phyloP scores from a whole-genome alignment of 2,329 filamentous ascomycete genomes.

The Trichoderma atrobrunneum region DNA sequence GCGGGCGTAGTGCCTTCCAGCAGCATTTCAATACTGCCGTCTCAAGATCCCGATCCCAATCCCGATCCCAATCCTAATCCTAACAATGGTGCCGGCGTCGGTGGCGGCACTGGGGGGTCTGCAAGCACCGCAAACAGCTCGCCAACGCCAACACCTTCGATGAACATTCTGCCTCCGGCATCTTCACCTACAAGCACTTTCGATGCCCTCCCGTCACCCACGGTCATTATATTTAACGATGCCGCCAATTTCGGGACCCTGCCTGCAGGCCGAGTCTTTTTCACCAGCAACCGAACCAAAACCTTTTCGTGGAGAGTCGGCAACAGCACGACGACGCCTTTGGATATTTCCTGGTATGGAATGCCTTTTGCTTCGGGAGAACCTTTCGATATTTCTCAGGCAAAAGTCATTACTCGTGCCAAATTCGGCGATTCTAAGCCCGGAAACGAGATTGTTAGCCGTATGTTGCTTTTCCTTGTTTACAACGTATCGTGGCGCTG shows the following conservation, averaged over 20 bases:
- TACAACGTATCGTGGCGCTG: background rate
- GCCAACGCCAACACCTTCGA: background rate
- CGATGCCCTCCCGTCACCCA: background rate
- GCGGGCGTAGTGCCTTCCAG: background rate
- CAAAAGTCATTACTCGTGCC: background rate
- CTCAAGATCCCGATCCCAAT: background rate
- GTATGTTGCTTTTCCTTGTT: background rate
- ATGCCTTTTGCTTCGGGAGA: background rate
- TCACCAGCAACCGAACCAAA: background rate
- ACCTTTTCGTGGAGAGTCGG: background rate
- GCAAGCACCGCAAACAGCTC: background rate
- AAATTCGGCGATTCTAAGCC: background rate
- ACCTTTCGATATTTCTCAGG: background rate
- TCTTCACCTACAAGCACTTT: background rate
- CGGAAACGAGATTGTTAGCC: background rate
- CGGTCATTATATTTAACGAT: constrained; percentile 8
- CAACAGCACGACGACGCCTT: background rate
- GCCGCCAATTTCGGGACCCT: background rate
- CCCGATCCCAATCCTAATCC: background rate
- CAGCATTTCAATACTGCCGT: background rate
- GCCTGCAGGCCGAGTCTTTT: background rate
- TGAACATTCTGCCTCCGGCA: background rate
- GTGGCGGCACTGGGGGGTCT: background rate
- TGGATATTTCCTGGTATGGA: constrained; percentile 10
- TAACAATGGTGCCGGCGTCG: background rate